Conservation (phyloP, 2,329 filamentous ascomycete genomes). For the Fusarium secorum region DNA sequence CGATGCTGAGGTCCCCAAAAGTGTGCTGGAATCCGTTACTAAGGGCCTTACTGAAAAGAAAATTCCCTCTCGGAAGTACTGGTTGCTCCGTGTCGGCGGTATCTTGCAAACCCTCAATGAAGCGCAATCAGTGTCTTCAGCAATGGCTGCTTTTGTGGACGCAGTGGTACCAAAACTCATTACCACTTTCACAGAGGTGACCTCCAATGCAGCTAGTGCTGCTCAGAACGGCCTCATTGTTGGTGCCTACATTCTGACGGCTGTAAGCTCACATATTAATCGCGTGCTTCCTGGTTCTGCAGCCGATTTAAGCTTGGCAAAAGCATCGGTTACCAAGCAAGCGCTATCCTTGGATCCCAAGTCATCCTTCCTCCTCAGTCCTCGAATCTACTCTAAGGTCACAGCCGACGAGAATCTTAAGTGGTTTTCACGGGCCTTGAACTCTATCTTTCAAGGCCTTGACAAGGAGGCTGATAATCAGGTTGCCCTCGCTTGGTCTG, state of each 20-base stretch:
- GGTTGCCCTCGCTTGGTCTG: constrained; percentile 77
- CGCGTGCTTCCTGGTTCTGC: constrained; percentile 63
- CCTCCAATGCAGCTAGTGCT: constrained; percentile 78
- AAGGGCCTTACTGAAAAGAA: constrained; percentile 92
- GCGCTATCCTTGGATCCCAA: constrained; percentile 77
- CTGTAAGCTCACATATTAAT: constrained; percentile 66
- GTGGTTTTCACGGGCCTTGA: constrained; percentile 78
- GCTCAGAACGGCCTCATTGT: constrained; percentile 85
- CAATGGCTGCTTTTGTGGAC: constrained; percentile 61
- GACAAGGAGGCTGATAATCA: constrained; percentile 56
- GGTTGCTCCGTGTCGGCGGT: constrained; percentile 78
- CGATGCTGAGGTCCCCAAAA: constrained; percentile 68
- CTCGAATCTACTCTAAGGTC: constrained; percentile 84
- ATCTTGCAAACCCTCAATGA: constrained; percentile 67
- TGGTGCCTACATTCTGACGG: constrained; percentile 76
- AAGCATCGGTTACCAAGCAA: constrained; percentile 69
- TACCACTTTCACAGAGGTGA: constrained; percentile 79
- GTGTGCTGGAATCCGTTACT: constrained; percentile 72
- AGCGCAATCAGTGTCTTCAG: constrained; percentile 54
- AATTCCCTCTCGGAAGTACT: constrained; percentile 76
- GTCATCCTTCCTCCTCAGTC: constrained; percentile 85
- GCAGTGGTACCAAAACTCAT: constrained; percentile 63
- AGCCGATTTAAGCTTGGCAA: constrained; percentile 56
- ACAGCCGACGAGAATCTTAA: constrained; percentile 75
- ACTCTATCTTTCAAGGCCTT: constrained; percentile 65